phyloP scores from a whole-genome alignment of 805 yeast genomes.

The Candida endomychidarum region DNA sequence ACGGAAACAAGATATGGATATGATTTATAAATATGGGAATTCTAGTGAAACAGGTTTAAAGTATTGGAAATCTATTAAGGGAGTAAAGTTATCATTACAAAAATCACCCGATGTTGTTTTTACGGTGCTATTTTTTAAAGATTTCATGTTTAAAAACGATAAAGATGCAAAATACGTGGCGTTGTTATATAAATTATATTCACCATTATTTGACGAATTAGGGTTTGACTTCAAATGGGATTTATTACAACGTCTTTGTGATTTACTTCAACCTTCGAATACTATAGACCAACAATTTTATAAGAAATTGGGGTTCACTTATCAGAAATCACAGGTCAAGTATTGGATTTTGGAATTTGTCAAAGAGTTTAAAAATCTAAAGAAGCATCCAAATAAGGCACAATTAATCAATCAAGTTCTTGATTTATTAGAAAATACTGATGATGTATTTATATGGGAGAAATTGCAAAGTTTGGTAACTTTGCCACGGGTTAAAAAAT shows the following conservation, averaged over 20 bases:
- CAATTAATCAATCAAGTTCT: background rate
- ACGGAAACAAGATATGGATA: slow-evolving; percentile 45
- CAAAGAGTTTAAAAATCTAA: slow-evolving; percentile 1
- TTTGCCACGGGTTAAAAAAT: background rate
- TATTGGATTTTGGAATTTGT: slow-evolving; percentile 8
- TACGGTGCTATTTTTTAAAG: slow-evolving; percentile 19
- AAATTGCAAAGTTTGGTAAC: background rate
- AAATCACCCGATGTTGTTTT: background rate
- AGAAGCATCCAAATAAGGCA: background rate
- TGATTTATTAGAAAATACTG: background rate
- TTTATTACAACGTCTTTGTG: background rate
- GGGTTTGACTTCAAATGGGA: slow-evolving; percentile 19
- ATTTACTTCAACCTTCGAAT: slow-evolving; percentile 1
- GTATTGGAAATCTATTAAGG: slow-evolving; percentile 41
- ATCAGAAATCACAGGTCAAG: background rate
- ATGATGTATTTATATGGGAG: background rate
- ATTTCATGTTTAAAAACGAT: slow-evolving; percentile 21
- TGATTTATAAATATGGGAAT: slow-evolving; percentile 37
- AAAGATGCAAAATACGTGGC: slow-evolving; percentile 19
- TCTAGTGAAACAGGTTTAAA: slow-evolving; percentile 40
- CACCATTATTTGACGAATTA: slow-evolving; percentile 31
- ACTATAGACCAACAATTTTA: background rate
- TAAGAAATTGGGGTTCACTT: slow-evolving; percentile 1
- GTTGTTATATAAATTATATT: slow-evolving; percentile 25
- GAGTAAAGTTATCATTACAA: slow-evolving; percentile 11